phyloP scores from a whole-genome alignment of 164 flowering plant genomes.

The Tinospora cordifolia region DNA sequence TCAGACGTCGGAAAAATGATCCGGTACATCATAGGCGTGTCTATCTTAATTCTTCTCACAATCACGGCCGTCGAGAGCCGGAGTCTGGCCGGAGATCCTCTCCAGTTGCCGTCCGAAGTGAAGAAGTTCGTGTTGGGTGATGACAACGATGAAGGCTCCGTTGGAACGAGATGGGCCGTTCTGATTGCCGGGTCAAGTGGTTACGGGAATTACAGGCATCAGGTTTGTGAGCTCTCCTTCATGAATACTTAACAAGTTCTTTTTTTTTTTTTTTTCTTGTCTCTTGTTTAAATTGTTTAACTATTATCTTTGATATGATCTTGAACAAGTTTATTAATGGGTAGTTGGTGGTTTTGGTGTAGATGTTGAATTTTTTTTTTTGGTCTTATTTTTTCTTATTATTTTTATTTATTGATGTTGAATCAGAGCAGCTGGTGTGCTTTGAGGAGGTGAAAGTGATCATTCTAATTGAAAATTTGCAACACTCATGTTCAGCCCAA shows the following conservation, averaged over 20 bases:
- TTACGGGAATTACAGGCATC: slow-evolving; percentile 70
- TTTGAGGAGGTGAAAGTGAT: no score
- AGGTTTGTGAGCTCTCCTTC: slow-evolving; percentile 23
- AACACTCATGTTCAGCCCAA: no score
- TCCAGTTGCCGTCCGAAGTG: slow-evolving; percentile 45
- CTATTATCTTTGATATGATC: background rate
- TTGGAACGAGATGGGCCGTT: slow-evolving; percentile 72
- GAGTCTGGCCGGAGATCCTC: slow-evolving; percentile 19
- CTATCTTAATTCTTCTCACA: background rate
- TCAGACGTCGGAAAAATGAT: background rate
- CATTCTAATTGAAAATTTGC: no score
- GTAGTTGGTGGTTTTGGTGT: background rate
- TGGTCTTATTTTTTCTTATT: background rate
- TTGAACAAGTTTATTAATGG: background rate
- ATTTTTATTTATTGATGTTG: background rate
- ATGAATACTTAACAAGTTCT: background rate
- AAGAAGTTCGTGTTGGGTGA: slow-evolving; percentile 25
- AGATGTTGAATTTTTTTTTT: background rate
- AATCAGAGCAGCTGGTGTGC: no score
- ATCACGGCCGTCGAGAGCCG: slow-evolving; percentile 19
- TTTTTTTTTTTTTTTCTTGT: no score
- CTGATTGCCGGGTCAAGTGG: slow-evolving; percentile 71
- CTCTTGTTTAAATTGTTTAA: background rate
- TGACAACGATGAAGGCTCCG: slow-evolving; percentile 18
- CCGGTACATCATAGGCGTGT: background rate